Conservation (phyloP, 139 green algal genomes). For the Tetraselmis chui region DNA sequence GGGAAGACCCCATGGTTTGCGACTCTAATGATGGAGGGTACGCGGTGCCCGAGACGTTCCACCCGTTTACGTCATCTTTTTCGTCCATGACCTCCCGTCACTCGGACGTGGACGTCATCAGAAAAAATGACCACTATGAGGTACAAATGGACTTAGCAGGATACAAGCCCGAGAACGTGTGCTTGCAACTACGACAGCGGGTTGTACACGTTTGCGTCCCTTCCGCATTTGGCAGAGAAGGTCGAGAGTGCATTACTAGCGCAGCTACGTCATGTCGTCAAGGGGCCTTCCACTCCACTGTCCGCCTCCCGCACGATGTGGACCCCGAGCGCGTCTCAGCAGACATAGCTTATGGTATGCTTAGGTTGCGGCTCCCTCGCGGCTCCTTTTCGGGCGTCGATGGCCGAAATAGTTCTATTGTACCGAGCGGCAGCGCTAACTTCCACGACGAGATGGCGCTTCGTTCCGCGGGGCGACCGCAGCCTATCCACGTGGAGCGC, state of each 20-base stretch:
- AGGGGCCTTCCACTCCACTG: background rate
- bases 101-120: background rate
- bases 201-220: background rate
- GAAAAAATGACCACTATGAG: background rate
- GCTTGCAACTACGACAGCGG: background rate
- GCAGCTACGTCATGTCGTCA: too few relatives aligned
- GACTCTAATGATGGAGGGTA: too few relatives aligned
- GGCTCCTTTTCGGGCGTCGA: too few relatives aligned
- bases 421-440: too few relatives aligned
- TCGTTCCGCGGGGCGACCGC: too few relatives aligned
- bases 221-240: too few relatives aligned
- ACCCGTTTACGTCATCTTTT: background rate
- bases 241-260: too few relatives aligned
- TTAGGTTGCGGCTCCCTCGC: background rate
- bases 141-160: background rate
- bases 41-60: too few relatives aligned
- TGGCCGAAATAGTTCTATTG: too few relatives aligned
- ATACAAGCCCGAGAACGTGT: background rate
- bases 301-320: background rate
- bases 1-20: too few relatives aligned
- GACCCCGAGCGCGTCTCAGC: background rate
- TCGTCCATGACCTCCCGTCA: background rate
- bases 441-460: too few relatives aligned
- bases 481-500: background rate
- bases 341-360: background rate